Evolutionary conservation across 306 rosid genomes (phyloP).

Genomic region (Cicer bijugum): DNA sequence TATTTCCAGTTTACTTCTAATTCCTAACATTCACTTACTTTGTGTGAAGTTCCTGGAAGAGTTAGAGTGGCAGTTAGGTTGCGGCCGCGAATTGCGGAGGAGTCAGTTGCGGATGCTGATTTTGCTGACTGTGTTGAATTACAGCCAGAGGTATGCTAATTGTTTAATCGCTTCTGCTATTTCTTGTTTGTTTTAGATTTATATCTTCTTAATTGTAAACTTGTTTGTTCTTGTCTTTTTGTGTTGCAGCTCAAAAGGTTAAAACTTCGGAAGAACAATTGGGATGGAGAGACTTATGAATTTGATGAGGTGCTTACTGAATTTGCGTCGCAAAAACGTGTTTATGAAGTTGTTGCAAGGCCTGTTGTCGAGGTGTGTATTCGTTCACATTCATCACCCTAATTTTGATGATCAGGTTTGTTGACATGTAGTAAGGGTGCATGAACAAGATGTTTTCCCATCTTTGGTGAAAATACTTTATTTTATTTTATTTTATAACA

Average conservation of each 20-base stretch:
- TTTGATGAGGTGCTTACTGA: slow-evolving; percentile 98
- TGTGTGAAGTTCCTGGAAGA: slow-evolving; percentile 87
- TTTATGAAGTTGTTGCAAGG: slow-evolving; percentile 95
- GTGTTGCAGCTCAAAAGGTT: slow-evolving; percentile 88
- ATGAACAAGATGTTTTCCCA: slow-evolving; percentile 15
- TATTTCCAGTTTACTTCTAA: not conserved
- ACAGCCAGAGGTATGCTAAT: slow-evolving; percentile 82
- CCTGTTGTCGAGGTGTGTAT: slow-evolving; percentile 95
- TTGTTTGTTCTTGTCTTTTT: slow-evolving; percentile 28
- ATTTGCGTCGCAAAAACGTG: slow-evolving; percentile 96
- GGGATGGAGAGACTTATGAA: slow-evolving; percentile 98
- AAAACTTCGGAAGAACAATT: slow-evolving; percentile 92
- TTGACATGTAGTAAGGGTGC: slow-evolving; percentile 28
- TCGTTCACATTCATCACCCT: slow-evolving; percentile 31
- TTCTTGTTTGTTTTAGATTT: slow-evolving; percentile 31
- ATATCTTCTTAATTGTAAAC: not conserved
- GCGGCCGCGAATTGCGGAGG: slow-evolving; percentile 85
- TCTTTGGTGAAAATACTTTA: not conserved
- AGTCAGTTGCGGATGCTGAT: slow-evolving; percentile 80
- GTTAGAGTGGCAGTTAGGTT: slow-evolving; percentile 95
- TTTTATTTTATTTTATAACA: not conserved
- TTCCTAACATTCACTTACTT: slow-evolving; percentile 37
- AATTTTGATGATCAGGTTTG: slow-evolving; percentile 23
- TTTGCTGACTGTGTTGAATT: slow-evolving; percentile 96
- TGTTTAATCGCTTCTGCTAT: slow-evolving; percentile 23